Percentiles rank a stretch among this genome's conserved stretches.
Evolutionary conservation across 176 grass and related monocot genomes (phyloP).

Genomic region (Eleusine coracana): DNA sequence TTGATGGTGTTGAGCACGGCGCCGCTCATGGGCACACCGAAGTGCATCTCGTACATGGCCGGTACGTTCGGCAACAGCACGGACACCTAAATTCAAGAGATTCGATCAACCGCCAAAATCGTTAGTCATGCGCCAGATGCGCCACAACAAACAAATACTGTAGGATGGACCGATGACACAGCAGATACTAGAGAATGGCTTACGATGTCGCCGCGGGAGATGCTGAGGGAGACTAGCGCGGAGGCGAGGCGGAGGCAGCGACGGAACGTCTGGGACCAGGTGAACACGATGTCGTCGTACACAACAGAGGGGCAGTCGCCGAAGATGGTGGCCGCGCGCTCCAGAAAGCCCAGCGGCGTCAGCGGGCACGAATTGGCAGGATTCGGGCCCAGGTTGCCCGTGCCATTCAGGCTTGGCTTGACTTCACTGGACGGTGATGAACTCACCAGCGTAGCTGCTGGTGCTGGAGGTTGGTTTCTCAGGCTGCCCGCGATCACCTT

Average conservation of each 20-base stretch:
- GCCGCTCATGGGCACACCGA: slow-evolving; percentile 92
- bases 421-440: too few species aligned
- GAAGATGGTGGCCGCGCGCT: slow-evolving; percentile 61
- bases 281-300: slow-evolving; percentile 66
- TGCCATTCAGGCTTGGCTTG: too few species aligned
- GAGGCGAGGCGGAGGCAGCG: slow-evolving; percentile 89
- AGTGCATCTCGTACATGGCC: slow-evolving; percentile 95
- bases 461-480: too few species aligned
- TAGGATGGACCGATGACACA: not conserved
- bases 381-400: slow-evolving; percentile 33
- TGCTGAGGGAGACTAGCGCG: slow-evolving; percentile 68
- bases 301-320: slow-evolving; percentile 67
- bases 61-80: slow-evolving; percentile 77
- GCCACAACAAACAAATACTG: too few species aligned
- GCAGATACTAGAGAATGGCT: not conserved
- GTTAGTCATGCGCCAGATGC: too few species aligned
- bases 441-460: too few species aligned
- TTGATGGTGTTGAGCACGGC: slow-evolving; percentile 90
- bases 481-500: too few species aligned
- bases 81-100: slow-evolving; percentile 67
- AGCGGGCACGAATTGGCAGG: slow-evolving; percentile 64
- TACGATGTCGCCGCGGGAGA: slow-evolving; percentile 70
- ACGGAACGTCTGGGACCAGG: slow-evolving; percentile 63
- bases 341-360: slow-evolving; percentile 66
- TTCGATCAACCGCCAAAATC: not conserved